phyloP scores from a whole-genome alignment of 1,284 basidiomycete species.

The Fomitopsis schrenkii region DNA sequence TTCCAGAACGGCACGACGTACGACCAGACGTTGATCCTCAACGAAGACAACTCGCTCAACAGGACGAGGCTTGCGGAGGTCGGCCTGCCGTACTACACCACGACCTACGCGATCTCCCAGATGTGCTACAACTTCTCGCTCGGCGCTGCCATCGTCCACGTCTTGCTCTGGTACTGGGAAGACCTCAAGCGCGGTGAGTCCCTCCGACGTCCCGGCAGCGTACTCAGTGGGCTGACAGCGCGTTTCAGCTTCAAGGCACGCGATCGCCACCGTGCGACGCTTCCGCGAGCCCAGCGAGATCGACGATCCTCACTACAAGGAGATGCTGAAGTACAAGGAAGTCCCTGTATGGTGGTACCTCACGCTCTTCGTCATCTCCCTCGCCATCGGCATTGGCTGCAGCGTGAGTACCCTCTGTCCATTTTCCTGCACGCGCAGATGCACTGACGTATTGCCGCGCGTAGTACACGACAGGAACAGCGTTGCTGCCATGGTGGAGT shows the following conservation, averaged over 20 bases:
- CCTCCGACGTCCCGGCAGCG: not conserved
- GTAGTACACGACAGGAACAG: constrained; percentile 39
- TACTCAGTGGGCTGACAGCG: not conserved
- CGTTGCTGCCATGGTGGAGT: constrained; percentile 53
- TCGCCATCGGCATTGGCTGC: constrained; percentile 52
- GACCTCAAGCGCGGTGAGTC: constrained; percentile 33
- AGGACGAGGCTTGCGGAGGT: constrained; percentile 31
- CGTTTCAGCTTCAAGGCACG: constrained; percentile 16
- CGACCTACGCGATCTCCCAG: constrained; percentile 46
- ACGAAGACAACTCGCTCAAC: constrained; percentile 38
- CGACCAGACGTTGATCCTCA: constrained; percentile 43
- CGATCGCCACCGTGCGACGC: constrained; percentile 41
- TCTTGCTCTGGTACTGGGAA: constrained; percentile 49
- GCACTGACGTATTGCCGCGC: not conserved
- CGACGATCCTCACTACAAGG: constrained; percentile 46
- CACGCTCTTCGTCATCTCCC: constrained; percentile 39
- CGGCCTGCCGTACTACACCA: constrained; percentile 45
- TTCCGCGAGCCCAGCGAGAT: constrained; percentile 35
- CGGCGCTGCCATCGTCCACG: constrained; percentile 44
- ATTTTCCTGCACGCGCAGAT: not conserved
- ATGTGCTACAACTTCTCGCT: constrained; percentile 48
- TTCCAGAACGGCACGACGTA: constrained; percentile 36
- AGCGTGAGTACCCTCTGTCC: constrained; percentile 25
- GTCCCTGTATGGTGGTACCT: constrained; percentile 54
- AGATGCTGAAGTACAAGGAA: constrained; percentile 49